phyloP scores from a whole-genome alignment of 371 early-diverging fungal species.

The Mortierella sp. region DNA sequence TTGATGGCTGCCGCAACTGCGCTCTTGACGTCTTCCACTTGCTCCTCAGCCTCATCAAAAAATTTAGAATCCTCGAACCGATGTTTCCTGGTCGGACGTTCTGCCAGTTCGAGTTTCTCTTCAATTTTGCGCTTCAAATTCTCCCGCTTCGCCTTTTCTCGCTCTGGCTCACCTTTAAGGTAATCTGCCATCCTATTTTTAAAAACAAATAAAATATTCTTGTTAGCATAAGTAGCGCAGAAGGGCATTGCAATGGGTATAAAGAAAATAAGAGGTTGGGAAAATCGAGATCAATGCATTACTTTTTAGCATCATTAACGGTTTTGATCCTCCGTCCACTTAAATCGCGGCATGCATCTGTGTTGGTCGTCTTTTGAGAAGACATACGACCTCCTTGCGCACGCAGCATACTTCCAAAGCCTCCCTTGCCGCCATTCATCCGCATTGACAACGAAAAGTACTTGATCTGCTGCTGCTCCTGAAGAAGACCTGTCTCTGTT shows the following conservation, averaged over 20 bases:
- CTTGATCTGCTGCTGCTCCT: conserved; percentile 21
- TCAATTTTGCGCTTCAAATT: conserved; percentile 85
- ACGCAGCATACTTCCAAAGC: conserved; percentile 95
- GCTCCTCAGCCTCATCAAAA: conserved; percentile 76
- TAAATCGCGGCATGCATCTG: conserved; percentile 94
- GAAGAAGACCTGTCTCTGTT: neutral
- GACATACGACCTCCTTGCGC: conserved; percentile 95
- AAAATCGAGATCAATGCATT: conserved; percentile 14
- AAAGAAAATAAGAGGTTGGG: neutral
- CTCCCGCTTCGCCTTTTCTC: conserved; percentile 75
- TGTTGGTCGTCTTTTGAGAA: conserved; percentile 90
- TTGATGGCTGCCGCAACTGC: conserved; percentile 70
- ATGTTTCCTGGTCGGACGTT: conserved; percentile 71
- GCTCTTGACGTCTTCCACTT: conserved; percentile 76
- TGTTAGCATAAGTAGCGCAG: no score
- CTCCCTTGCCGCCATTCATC: conserved; percentile 91
- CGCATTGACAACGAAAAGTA: conserved; percentile 57
- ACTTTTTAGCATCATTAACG: conserved; percentile 91
- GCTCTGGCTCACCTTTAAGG: conserved; percentile 77
- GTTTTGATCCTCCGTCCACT: conserved; percentile 90
- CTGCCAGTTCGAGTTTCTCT: conserved; percentile 74
- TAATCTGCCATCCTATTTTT: conserved; percentile 80
- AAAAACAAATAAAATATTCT: neutral
- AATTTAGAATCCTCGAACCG: conserved; percentile 89
- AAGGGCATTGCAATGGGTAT: no score